Evolutionary conservation across 768 basidiomycete genomes (phyloP).

Genomic region (Panaeolus cyanescens): DNA sequence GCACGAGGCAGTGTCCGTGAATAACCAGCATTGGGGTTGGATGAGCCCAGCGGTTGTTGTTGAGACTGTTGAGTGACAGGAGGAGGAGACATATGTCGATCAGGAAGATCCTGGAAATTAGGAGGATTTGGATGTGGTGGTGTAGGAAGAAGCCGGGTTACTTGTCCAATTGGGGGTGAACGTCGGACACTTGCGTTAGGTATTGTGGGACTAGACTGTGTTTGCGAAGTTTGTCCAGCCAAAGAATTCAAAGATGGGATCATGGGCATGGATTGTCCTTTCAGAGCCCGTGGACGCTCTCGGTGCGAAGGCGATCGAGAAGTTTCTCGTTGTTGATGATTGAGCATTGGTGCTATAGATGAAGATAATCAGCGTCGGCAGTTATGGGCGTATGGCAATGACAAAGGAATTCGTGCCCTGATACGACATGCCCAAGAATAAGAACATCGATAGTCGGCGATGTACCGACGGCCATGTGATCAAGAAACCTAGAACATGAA

Average conservation of each 20-base stretch:
- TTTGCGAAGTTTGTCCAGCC: constrained; percentile 37
- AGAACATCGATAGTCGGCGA: constrained; percentile 12
- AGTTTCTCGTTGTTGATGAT: constrained; percentile 43
- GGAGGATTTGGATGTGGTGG: constrained; percentile 44
- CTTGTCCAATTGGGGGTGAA: constrained; percentile 40
- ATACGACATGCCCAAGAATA: constrained; percentile 6
- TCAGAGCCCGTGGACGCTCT: constrained; percentile 54
- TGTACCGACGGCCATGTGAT: constrained; percentile 19
- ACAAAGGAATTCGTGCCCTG: constrained; percentile 14
- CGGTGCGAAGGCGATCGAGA: constrained; percentile 51
- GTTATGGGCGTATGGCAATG: constrained; percentile 13
- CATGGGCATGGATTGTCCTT: constrained; percentile 63
- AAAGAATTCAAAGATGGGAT: constrained; percentile 59
- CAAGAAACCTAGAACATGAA: constrained; percentile 10
- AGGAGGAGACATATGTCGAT: constrained; percentile 35
- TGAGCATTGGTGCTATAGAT: constrained; percentile 40
- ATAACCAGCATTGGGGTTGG: constrained; percentile 47
- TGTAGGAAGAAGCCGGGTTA: constrained; percentile 40
- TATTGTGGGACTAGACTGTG: constrained; percentile 48
- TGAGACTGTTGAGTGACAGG: constrained; percentile 12
- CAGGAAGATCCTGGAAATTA: constrained; percentile 28
- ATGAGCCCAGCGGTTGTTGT: constrained; percentile 30
- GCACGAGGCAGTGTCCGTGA: constrained; percentile 67
- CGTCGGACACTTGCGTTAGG: constrained; percentile 34
- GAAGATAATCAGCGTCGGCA: constrained; percentile 26